Conservation (phyloP, 768 basidiomycete genomes). For the Gyrodon lividus region DNA sequence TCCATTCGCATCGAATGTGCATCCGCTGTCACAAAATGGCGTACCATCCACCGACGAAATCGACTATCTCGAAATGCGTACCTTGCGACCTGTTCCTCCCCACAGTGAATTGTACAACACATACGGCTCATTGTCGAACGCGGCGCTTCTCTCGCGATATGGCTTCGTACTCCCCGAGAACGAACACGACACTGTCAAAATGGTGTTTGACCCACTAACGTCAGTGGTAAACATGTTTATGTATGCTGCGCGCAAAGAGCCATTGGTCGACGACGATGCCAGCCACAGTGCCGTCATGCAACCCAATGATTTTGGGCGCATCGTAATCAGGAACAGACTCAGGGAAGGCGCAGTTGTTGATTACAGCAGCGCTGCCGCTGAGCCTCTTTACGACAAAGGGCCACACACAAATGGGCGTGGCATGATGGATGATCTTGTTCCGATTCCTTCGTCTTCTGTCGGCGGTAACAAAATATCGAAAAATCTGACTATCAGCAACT, state of each 20-base stretch:
- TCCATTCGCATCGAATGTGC: conserved; percentile 2
- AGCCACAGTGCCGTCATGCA: conserved; percentile 18
- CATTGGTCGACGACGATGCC: neutral
- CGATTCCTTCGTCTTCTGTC: conserved; percentile 1
- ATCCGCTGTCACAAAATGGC: conserved; percentile 14
- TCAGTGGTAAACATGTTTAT: conserved; percentile 12
- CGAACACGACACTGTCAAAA: conserved; percentile 55
- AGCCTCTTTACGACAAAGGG: conserved; percentile 22
- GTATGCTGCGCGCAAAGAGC: conserved; percentile 9
- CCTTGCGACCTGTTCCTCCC: conserved; percentile 48
- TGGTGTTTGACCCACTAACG: conserved; percentile 27
- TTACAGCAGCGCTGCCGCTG: conserved; percentile 22
- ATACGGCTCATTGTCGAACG: conserved; percentile 67
- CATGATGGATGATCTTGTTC: conserved; percentile 7
- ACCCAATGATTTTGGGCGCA: conserved; percentile 5
- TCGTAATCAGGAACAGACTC: conserved; percentile 26
- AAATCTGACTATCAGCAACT: neutral
- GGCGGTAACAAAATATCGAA: neutral
- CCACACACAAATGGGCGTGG: conserved; percentile 20
- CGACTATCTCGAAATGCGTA: conserved; percentile 65
- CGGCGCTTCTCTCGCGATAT: conserved; percentile 64
- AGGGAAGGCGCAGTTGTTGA: conserved; percentile 23
- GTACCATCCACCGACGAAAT: conserved; percentile 22
- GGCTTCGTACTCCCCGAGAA: conserved; percentile 77
- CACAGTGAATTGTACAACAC: conserved; percentile 71